These are phyloP conservation scores for Hypholoma sublateritium DNA, from an alignment of 768 basidiomycete species.

Conservation along the genomic window DNA sequence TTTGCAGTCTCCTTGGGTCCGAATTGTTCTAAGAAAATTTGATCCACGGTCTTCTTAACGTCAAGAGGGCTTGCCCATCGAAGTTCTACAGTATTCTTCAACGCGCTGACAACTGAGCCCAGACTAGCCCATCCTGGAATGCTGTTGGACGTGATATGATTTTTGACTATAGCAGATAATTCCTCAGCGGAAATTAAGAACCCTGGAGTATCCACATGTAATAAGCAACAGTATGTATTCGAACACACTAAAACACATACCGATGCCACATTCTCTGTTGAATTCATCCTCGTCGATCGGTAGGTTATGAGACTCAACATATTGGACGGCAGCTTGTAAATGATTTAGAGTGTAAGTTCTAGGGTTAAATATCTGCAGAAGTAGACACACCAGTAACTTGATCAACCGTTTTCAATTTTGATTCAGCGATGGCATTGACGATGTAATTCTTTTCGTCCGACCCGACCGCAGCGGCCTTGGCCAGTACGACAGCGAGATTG, in stretches of 20 bases:
- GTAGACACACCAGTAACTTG: slow-evolving; percentile 76
- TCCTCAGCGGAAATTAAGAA: slow-evolving; percentile 74
- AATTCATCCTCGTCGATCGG: slow-evolving; percentile 74
- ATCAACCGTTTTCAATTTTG: slow-evolving; percentile 75
- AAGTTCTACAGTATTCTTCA: slow-evolving; percentile 61
- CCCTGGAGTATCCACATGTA: slow-evolving; percentile 42
- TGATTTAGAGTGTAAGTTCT: background rate
- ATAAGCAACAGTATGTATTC: background rate
- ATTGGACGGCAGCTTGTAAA: slow-evolving; percentile 70
- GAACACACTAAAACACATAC: slow-evolving; percentile 45
- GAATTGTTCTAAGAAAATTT: slow-evolving; percentile 62
- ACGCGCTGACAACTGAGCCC: slow-evolving; percentile 60
- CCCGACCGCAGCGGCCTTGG: slow-evolving; percentile 52
- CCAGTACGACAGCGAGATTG: slow-evolving; percentile 60
- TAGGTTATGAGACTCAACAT: slow-evolving; percentile 55
- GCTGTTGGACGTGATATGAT: slow-evolving; percentile 55
- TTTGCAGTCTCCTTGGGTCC: slow-evolving; percentile 71
- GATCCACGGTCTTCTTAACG: slow-evolving; percentile 79
- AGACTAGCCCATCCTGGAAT: slow-evolving; percentile 76
- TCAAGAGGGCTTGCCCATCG: slow-evolving; percentile 87
- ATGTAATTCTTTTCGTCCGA: slow-evolving; percentile 60
- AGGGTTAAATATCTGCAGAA: background rate
- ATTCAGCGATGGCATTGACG: slow-evolving; percentile 67
- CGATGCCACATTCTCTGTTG: slow-evolving; percentile 81
- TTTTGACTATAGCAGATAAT: slow-evolving; percentile 52